Conservation (phyloP, 1,284 basidiomycete genomes). For the Xerocomus cyaneibrunnescens region DNA sequence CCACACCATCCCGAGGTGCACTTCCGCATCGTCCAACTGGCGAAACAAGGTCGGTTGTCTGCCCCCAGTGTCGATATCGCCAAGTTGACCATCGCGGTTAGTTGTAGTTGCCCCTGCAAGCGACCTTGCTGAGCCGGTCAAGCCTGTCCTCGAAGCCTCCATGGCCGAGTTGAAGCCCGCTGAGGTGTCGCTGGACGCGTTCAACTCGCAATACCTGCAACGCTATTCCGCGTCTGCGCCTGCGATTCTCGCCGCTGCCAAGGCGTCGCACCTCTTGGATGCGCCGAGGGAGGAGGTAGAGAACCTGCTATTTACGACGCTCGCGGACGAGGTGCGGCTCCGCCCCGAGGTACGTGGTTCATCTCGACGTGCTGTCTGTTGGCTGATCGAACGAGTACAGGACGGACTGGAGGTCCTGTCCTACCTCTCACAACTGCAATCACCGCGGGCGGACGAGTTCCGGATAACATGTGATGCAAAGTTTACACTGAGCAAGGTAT, state of each 20-base stretch:
- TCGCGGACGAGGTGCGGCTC: constrained; percentile 47
- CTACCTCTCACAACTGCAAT: constrained; percentile 51
- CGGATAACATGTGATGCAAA: constrained; percentile 47
- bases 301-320: constrained; percentile 51
- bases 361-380: not conserved
- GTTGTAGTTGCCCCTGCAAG: constrained; percentile 42
- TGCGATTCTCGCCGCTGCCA: constrained; percentile 63
- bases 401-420: constrained; percentile 46
- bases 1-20: constrained; percentile 69
- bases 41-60: constrained; percentile 47
- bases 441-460: constrained; percentile 59
- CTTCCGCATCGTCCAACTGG: constrained; percentile 67
- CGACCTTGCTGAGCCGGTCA: constrained; percentile 45
- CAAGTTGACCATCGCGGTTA: not conserved
- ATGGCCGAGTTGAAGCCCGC: constrained; percentile 55
- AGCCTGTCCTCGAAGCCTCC: constrained; percentile 42
- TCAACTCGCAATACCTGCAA: constrained; percentile 78
- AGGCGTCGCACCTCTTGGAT: constrained; percentile 47
- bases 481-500: constrained; percentile 64
- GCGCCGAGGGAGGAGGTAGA: constrained; percentile 59
- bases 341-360: constrained; percentile 49
- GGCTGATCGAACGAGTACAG: constrained; percentile 35
- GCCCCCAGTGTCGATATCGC: not conserved
- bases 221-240: constrained; percentile 48
- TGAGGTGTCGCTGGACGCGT: constrained; percentile 58